Base-by-base conservation (phyloP, 73 alveolate species). In the Stentor roeselii region DNA sequence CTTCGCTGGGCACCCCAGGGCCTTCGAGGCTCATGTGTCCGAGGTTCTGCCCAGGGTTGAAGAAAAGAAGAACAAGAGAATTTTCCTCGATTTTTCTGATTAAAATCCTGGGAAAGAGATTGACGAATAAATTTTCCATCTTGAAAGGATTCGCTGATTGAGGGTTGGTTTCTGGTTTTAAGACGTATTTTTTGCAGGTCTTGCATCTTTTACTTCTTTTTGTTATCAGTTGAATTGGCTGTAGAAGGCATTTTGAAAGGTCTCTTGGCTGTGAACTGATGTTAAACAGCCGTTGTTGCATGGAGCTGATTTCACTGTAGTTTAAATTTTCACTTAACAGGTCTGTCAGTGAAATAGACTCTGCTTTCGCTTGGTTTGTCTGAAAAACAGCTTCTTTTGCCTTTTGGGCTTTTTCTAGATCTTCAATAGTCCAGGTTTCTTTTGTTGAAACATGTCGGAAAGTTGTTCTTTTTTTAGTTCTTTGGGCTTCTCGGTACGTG, bases 151-250 rank as follows among this genome's bases (percentile, higher is more conserved):
- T 83, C 3, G 84, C 39, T 0, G 90, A 82, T 50, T 67, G 50
- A 3, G 90, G 92, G 50, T 82, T 83, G 11, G 84, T 82, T 59
- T 86, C 87, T 15, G 92, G 93, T 60, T 88, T 88, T 15, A 88
- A 75, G 3, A 88, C 88, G 39, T 83, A 76, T 50, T 85, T 88
- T 30, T 42, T 74, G 90, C 93, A 88, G 59, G 76, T 42, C 59
- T 84, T 88, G 88, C 93, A 88, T 75, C 90, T 88, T 78, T 84
- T 84, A 3, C 83, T 37, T 40, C 90, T 42, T 35, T 77, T 88
- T 0, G 93, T 85, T 11, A 88, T 36, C 3, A 88, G 84, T 67
- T 84, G 75, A 3, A 88, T 30, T 6, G 89, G 84, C 11, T 78
- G 87, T 39, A 88, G 88, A 31, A 41, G 75, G 77, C 76, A 77